Conservation (phyloP, 1,139 yeast species). For the Blastobotrys elegans region DNA sequence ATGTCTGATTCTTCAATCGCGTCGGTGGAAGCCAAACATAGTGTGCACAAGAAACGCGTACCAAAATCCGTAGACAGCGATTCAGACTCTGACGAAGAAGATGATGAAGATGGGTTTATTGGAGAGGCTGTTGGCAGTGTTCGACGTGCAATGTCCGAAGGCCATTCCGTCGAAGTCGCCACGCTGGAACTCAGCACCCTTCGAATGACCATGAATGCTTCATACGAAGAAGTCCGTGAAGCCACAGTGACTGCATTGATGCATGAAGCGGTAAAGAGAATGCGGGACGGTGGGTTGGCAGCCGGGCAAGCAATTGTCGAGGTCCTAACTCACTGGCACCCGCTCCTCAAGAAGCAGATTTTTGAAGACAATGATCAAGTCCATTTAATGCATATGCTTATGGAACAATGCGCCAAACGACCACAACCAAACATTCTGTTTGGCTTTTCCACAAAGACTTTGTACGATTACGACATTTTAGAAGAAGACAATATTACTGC, state of each 20-base stretch:
- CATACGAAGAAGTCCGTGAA: constrained; percentile 84
- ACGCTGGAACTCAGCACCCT: constrained; percentile 85
- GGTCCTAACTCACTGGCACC: constrained; percentile 64
- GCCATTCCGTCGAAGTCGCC: constrained; percentile 92
- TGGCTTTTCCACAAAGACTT: constrained; percentile 57
- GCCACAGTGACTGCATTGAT: constrained; percentile 76
- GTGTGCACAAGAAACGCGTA: constrained; percentile 11
- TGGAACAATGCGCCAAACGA: constrained; percentile 41
- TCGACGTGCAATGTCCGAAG: constrained; percentile 82
- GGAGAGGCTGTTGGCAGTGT: constrained; percentile 92
- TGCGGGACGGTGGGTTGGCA: constrained; percentile 68
- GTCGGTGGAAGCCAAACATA: constrained; percentile 15
- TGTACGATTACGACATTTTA: constrained; percentile 75
- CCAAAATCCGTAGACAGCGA: constrained; percentile 21
- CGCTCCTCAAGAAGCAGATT: constrained; percentile 46
- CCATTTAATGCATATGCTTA: constrained; percentile 62
- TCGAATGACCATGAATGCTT: constrained; percentile 95
- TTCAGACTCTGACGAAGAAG: constrained; percentile 27
- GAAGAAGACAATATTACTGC: constrained; percentile 72
- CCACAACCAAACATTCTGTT: constrained; percentile 46
- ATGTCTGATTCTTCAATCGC: constrained; percentile 74
- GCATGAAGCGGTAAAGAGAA: constrained; percentile 61
- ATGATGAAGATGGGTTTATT: constrained; percentile 77
- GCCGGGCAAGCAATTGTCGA: constrained; percentile 71
- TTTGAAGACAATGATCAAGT: constrained; percentile 74